A percentile compares a stretch with the other conserved stretches of the same genome.
phyloP scores from a whole-genome alignment of 2,329 filamentous ascomycete species.

The Sarocladiaceae sp. region DNA sequence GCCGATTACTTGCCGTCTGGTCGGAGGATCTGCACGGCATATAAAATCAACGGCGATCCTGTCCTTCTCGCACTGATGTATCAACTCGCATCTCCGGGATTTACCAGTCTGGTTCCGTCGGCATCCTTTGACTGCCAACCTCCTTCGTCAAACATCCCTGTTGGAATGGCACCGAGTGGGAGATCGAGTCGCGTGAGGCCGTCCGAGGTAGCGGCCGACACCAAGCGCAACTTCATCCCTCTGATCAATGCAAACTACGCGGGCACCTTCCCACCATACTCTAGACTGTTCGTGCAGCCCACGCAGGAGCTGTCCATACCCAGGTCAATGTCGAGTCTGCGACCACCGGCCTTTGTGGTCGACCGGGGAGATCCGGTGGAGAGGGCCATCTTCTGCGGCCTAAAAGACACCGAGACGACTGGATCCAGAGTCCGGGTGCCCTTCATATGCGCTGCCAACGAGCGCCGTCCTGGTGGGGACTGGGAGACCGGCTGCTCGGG shows the following conservation, averaged over 20 bases:
- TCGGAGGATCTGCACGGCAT: not conserved
- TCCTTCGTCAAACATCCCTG: not conserved
- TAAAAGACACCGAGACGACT: conserved; percentile 31
- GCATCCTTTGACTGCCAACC: not conserved
- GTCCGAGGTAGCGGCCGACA: conserved; percentile 66
- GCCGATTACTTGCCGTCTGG: not conserved
- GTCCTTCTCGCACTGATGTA: conserved; percentile 11
- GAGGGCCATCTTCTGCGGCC: conserved; percentile 53
- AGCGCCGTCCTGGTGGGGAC: conserved; percentile 72
- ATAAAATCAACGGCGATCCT: not conserved
- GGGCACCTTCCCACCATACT: conserved; percentile 51
- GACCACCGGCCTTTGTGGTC: conserved; percentile 45
- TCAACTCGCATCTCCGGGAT: conserved; percentile 10
- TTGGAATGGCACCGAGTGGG: conserved; percentile 26
- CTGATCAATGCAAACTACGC: conserved; percentile 54
- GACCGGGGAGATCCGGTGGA: conserved; percentile 56
- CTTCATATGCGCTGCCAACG: conserved; percentile 71
- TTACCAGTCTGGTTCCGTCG: not conserved
- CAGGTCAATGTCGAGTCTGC: conserved; percentile 28
- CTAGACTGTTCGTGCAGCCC: conserved; percentile 52
- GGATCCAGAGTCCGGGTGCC: conserved; percentile 43
- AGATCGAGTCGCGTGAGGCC: conserved; percentile 29
- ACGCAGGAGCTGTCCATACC: conserved; percentile 40
- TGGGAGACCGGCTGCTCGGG: conserved; percentile 62
- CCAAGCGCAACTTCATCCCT: conserved; percentile 67